A percentile compares a stretch with the other conserved stretches of the same genome.
Evolutionary conservation across 2,329 filamentous ascomycete genomes (phyloP).

Genomic region (Paracorniculantispora psalliotae): DNA sequence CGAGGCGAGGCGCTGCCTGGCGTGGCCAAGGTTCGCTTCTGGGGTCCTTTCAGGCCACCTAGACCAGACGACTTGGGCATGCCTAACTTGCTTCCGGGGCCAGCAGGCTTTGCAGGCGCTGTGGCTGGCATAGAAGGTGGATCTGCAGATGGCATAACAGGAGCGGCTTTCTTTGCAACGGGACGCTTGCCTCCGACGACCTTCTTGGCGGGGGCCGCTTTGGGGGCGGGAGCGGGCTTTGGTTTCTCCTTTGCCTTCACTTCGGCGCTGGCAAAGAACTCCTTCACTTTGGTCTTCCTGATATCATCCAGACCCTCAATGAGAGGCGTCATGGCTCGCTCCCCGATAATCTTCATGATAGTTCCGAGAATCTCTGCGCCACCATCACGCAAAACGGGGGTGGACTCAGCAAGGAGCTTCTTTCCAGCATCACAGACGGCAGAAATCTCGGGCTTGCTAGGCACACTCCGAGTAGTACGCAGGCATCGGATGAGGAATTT

Average conservation of each 20-base stretch:
- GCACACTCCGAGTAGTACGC: slow-evolving; percentile 76
- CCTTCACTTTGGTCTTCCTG: slow-evolving; percentile 90
- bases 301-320: slow-evolving; percentile 93
- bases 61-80: slow-evolving; percentile 49
- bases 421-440: slow-evolving; percentile 83
- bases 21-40: slow-evolving; percentile 48
- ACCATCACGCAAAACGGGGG: slow-evolving; percentile 76
- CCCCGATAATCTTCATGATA: slow-evolving; percentile 97
- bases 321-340: slow-evolving; percentile 89
- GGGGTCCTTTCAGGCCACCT: slow-evolving; percentile 55
- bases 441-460: slow-evolving; percentile 76
- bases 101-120: slow-evolving; percentile 47
- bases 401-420: slow-evolving; percentile 85
- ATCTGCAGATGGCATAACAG: slow-evolving; percentile 39
- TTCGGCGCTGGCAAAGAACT: slow-evolving; percentile 66
- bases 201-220: slow-evolving; percentile 47
- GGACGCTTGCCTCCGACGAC: slow-evolving; percentile 38
- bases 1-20: slow-evolving; percentile 51
- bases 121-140: slow-evolving; percentile 53
- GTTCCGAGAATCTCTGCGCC: slow-evolving; percentile 91
- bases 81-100: slow-evolving; percentile 47
- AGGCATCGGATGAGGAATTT: slow-evolving; percentile 89
- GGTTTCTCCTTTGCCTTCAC: slow-evolving; percentile 62
- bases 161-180: slow-evolving; percentile 40
- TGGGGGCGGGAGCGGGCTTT: slow-evolving; percentile 63